Evolutionary conservation across 768 basidiomycete genomes (phyloP).

Genomic region (Kondoa malvinella): DNA sequence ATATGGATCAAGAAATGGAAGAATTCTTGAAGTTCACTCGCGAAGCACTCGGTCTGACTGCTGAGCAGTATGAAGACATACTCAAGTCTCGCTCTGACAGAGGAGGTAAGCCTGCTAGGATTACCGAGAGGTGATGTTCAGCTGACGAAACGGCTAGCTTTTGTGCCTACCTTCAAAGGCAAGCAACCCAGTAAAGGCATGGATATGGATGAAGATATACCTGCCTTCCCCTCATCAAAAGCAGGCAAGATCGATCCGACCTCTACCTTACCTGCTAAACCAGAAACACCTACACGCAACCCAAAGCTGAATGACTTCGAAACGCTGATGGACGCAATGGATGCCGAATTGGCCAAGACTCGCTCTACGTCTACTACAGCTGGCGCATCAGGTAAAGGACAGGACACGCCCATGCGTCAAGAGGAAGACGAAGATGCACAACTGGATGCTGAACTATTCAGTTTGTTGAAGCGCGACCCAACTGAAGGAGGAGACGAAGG

Average conservation of each 20-base stretch:
- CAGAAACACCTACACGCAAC: constrained; percentile 33
- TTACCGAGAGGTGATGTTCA: background rate
- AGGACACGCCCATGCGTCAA: constrained; percentile 27
- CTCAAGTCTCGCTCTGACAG: constrained; percentile 55
- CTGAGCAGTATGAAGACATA: constrained; percentile 80
- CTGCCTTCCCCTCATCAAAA: background rate
- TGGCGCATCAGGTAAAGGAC: constrained; percentile 2
- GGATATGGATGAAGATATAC: constrained; percentile 1
- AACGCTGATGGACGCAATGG: constrained; percentile 89
- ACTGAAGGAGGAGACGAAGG: constrained; percentile 40
- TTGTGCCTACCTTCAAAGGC: constrained; percentile 19
- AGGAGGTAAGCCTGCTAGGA: constrained; percentile 49
- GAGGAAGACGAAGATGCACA: constrained; percentile 44
- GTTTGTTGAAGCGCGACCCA: constrained; percentile 24
- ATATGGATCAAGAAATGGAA: constrained; percentile 83
- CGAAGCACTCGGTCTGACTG: constrained; percentile 70
- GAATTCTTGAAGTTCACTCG: constrained; percentile 91
- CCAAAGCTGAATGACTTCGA: constrained; percentile 79
- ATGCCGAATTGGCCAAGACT: constrained; percentile 46
- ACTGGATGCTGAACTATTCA: constrained; percentile 61
- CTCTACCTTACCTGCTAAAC: background rate
- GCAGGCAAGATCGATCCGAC: constrained; percentile 6
- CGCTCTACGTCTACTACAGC: constrained; percentile 2
- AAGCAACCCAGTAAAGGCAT: background rate
- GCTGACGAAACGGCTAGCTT: constrained; percentile 22